A percentile compares a stretch with the other conserved stretches of the same genome.
These are phyloP conservation scores for Lichina pygmaea DNA, from an alignment of 495 filamentous ascomycete genomes.

Conservation along the genomic window DNA sequence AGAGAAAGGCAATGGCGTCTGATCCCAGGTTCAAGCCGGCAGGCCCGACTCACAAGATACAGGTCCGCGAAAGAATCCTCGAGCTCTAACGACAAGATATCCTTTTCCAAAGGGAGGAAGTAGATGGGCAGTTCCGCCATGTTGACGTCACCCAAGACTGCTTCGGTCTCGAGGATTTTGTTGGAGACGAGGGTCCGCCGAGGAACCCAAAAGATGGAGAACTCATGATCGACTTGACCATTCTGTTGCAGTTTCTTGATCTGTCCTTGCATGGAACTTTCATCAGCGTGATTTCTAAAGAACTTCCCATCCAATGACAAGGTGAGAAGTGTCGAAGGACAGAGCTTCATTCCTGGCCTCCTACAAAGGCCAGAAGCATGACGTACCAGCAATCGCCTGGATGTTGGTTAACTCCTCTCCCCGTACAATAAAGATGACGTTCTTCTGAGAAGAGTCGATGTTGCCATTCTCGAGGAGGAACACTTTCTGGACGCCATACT, in stretches of 20 bases:
- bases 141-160: constrained; percentile 77
- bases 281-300: constrained; percentile 22
- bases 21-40: neutral
- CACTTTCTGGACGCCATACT: constrained; percentile 90
- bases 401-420: constrained; percentile 68
- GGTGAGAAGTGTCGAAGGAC: neutral
- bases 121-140: constrained; percentile 63
- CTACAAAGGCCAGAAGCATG: neutral
- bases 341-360: neutral
- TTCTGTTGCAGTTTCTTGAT: constrained; percentile 69
- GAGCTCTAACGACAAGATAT: constrained; percentile 74
- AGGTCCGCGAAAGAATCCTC: constrained; percentile 68
- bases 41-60: constrained; percentile 25
- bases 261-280: constrained; percentile 33
- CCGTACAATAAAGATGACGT: constrained; percentile 76
- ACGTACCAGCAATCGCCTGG: constrained; percentile 67
- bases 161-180: constrained; percentile 75
- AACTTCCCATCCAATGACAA: neutral
- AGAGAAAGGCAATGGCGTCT: neutral
- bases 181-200: constrained; percentile 78
- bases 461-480: constrained; percentile 91
- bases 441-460: constrained; percentile 74
- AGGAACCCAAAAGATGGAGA: constrained; percentile 81
- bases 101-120: constrained; percentile 76
- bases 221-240: constrained; percentile 72